These are phyloP conservation scores for Pichia nakasei DNA, from an alignment of 805 yeast genomes.

Conservation along the genomic window DNA sequence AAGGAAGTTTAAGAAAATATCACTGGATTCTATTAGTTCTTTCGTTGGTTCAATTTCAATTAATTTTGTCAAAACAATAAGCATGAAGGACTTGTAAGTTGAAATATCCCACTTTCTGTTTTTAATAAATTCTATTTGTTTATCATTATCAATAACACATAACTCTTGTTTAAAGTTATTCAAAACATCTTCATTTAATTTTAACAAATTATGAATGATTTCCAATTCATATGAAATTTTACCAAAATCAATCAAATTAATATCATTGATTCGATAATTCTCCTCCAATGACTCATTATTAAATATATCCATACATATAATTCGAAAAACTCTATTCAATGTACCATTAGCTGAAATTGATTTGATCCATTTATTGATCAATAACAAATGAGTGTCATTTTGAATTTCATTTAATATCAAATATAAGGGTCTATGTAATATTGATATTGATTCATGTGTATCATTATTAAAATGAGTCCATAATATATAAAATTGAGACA, in stretches of 20 bases:
- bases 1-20: constrained; percentile 23
- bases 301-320: constrained; percentile 48
- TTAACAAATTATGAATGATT: constrained; percentile 43
- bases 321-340: constrained; percentile 50
- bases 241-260: constrained; percentile 49
- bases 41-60: constrained; percentile 23
- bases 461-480: constrained; percentile 64
- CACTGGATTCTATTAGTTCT: constrained; percentile 11
- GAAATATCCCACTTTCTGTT: constrained; percentile 42
- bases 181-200: constrained; percentile 35
- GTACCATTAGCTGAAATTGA: constrained; percentile 42
- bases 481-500: constrained; percentile 50
- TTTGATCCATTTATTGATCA: constrained; percentile 42
- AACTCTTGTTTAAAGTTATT: constrained; percentile 49
- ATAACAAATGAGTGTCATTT: constrained; percentile 34
- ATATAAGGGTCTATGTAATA: constrained; percentile 56
- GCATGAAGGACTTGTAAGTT: constrained; percentile 50
- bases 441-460: constrained; percentile 35
- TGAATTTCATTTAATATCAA: constrained; percentile 57
- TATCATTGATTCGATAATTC: constrained; percentile 14
- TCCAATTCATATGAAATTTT: constrained; percentile 55
- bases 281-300: constrained; percentile 23
- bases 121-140: constrained; percentile 33
- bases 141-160: constrained; percentile 43
- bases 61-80: constrained; percentile 39